A percentile compares a stretch with the other conserved stretches of the same genome.
These are phyloP conservation scores for Dimocarpus longan DNA, from an alignment of 345 rosid genomes.

Conservation along the genomic window DNA sequence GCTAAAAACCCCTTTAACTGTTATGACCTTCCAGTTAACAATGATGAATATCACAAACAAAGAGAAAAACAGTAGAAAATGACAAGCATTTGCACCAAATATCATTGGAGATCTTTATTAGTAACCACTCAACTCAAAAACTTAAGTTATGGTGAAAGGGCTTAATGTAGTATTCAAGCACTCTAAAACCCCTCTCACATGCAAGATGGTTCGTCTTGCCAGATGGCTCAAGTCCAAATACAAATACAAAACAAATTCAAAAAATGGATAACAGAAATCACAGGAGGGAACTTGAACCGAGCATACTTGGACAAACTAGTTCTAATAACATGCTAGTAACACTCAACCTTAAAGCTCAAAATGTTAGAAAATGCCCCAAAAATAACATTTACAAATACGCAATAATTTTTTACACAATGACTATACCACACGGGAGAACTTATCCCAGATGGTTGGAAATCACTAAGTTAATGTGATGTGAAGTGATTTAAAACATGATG, in stretches of 20 bases:
- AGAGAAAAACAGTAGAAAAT: neutral
- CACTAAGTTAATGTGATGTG: neutral
- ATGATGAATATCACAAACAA: neutral
- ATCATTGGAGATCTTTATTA: neutral
- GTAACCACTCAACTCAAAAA: neutral
- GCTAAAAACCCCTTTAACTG: no score
- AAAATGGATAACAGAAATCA: neutral
- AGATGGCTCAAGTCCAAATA: neutral
- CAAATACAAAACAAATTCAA: neutral
- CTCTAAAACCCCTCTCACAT: no score
- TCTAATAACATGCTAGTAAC: neutral
- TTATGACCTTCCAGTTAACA: neutral
- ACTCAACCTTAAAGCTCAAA: neutral
- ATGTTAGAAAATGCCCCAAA: neutral
- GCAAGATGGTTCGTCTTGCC: no score
- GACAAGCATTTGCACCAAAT: neutral
- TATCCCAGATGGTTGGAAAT: neutral
- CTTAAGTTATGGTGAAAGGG: neutral
- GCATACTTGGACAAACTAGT: neutral
- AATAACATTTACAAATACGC: no score
- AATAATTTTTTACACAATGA: neutral
- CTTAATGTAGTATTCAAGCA: no score
- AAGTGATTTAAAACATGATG: neutral
- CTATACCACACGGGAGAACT: neutral
- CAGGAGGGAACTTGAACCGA: neutral